Evolutionary conservation across 2,329 filamentous ascomycete genomes (phyloP).

Genomic region (Pseudogymnoascus sp.): DNA sequence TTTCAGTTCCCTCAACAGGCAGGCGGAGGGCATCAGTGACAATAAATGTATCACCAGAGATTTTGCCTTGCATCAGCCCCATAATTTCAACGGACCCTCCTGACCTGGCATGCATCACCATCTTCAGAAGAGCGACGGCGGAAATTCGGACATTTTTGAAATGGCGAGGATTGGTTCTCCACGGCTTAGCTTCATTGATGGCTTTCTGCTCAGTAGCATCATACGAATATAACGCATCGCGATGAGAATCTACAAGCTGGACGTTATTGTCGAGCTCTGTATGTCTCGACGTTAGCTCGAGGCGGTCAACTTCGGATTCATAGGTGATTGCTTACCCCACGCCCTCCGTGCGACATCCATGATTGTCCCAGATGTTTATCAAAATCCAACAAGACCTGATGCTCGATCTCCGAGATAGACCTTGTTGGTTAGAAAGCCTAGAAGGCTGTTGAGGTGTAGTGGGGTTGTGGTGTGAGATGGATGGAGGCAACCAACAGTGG

Average conservation of each 20-base stretch:
- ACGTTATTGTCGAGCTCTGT: conserved; percentile 82
- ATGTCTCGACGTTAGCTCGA: conserved; percentile 23
- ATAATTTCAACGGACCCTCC: conserved; percentile 90
- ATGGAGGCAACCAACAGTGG: background rate
- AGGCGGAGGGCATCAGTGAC: conserved; percentile 91
- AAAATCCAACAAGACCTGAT: background rate
- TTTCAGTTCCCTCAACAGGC: conserved; percentile 97
- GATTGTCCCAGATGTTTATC: background rate
- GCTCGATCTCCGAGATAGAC: background rate
- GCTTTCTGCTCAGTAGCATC: conserved; percentile 59
- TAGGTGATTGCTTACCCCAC: conserved; percentile 44
- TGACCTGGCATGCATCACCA: conserved; percentile 98
- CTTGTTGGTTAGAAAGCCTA: background rate
- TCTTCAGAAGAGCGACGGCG: conserved; percentile 89
- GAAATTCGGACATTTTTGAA: conserved; percentile 94
- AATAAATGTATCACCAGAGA: conserved; percentile 75
- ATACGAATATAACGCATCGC: conserved; percentile 89
- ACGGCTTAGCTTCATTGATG: conserved; percentile 59
- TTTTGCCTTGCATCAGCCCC: conserved; percentile 96
- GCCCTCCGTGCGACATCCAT: conserved; percentile 52
- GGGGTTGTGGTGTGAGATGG: background rate
- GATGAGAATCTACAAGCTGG: conserved; percentile 73
- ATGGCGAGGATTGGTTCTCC: conserved; percentile 71
- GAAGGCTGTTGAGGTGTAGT: background rate
- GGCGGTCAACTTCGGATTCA: conserved; percentile 12